Conservation (phyloP, 2,329 filamentous ascomycete genomes). For the Trichoderma sp. region DNA sequence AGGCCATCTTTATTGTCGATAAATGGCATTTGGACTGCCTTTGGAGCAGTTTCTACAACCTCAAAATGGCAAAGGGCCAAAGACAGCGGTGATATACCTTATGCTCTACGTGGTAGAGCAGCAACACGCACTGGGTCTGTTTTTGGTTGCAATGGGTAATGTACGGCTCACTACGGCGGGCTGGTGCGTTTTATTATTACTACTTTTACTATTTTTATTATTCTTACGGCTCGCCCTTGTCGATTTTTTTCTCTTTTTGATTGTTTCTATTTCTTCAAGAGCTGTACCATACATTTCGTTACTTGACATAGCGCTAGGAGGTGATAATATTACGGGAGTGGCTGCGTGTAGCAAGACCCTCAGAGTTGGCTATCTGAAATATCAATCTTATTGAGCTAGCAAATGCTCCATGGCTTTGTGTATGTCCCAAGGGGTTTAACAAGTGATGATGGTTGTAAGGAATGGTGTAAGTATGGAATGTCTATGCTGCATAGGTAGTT, state of each 20-base stretch:
- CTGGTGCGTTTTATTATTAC: neutral
- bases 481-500: neutral
- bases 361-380: neutral
- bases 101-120: neutral
- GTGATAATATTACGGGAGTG: constrained; percentile 1
- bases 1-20: neutral
- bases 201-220: neutral
- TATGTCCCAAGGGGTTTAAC: neutral
- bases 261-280: neutral
- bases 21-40: neutral
- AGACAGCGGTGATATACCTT: neutral
- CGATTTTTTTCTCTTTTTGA: neutral
- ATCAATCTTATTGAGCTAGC: neutral
- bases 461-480: neutral
- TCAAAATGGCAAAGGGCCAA: neutral
- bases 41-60: neutral
- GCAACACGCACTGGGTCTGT: neutral
- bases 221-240: neutral
- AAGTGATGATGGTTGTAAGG: neutral
- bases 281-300: constrained; percentile 12
- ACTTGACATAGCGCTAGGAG: constrained; percentile 9
- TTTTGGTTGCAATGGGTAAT: neutral
- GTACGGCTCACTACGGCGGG: neutral
- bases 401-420: neutral
- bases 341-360: too few species aligned